Percentiles rank a stretch among this genome's conserved stretches.
Evolutionary conservation across 2,329 filamentous ascomycete species (phyloP).

Genomic region (Akanthomyces muscarius): DNA sequence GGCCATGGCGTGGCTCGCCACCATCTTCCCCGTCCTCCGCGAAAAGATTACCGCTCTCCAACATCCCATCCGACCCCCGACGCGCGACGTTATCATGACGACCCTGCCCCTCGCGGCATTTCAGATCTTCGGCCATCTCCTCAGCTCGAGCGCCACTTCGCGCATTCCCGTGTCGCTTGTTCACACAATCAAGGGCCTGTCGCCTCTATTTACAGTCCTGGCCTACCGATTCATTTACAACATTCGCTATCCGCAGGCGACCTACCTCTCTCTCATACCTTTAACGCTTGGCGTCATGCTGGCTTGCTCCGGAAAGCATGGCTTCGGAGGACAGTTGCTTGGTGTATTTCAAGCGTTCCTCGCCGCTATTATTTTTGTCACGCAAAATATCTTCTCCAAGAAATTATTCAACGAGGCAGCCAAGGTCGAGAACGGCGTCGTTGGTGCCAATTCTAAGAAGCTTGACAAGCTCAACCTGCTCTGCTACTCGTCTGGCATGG

Average conservation of each 20-base stretch:
- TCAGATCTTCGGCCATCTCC: slow-evolving; percentile 87
- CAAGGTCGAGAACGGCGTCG: slow-evolving; percentile 72
- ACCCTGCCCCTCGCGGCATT: slow-evolving; percentile 91
- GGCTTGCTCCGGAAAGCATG: slow-evolving; percentile 79
- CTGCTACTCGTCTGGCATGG: slow-evolving; percentile 93
- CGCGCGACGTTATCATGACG: slow-evolving; percentile 74
- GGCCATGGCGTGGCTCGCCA: slow-evolving; percentile 70
- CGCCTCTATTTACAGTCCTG: slow-evolving; percentile 88
- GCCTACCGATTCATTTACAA: slow-evolving; percentile 88
- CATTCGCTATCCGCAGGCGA: slow-evolving; percentile 81
- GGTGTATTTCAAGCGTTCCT: slow-evolving; percentile 87
- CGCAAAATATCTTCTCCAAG: slow-evolving; percentile 98
- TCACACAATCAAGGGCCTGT: slow-evolving; percentile 97
- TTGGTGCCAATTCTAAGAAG: slow-evolving; percentile 63
- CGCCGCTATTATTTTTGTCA: slow-evolving; percentile 92
- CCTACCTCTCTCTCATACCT: slow-evolving; percentile 85
- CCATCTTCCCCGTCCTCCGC: slow-evolving; percentile 66
- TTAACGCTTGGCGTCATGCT: slow-evolving; percentile 93
- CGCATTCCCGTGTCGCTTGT: slow-evolving; percentile 95
- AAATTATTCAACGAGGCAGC: slow-evolving; percentile 94
- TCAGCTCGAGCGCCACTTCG: slow-evolving; percentile 89
- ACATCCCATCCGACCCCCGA: slow-evolving; percentile 78
- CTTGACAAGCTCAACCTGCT: slow-evolving; percentile 95
- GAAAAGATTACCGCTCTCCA: slow-evolving; percentile 72
- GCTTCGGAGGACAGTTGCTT: slow-evolving; percentile 78